Percentiles rank a stretch among this genome's conserved stretches.
These are phyloP conservation scores for Camelina sativa DNA, from an alignment of 345 rosid genomes.

Conservation along the genomic window DNA sequence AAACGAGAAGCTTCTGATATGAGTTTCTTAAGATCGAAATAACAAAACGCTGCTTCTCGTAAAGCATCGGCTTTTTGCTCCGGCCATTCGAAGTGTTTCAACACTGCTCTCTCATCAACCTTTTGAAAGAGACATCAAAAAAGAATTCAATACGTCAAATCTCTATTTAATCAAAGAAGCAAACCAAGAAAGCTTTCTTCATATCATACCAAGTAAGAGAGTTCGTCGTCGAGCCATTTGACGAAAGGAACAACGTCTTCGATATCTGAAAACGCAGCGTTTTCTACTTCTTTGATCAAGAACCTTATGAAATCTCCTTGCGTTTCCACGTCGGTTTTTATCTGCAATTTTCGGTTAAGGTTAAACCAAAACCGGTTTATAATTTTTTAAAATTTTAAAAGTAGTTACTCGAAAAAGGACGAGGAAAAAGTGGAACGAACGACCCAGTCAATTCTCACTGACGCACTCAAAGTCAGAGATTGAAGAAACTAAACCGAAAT, in stretches of 20 bases:
- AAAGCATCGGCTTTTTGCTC: slow-evolving; percentile 90
- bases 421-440: slow-evolving; percentile 32
- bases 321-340: slow-evolving; percentile 92
- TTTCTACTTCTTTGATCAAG: slow-evolving; percentile 87
- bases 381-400: slow-evolving; percentile 13
- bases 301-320: slow-evolving; percentile 94
- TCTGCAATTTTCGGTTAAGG: slow-evolving; percentile 52
- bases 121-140: slow-evolving; percentile 2
- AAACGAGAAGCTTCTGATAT: slow-evolving; percentile 80
- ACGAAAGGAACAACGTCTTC: slow-evolving; percentile 97
- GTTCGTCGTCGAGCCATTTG: slow-evolving; percentile 96
- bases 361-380: slow-evolving; percentile 14
- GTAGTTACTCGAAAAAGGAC: slow-evolving; percentile 14
- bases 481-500: slow-evolving; percentile 21
- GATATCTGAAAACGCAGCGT: slow-evolving; percentile 72
- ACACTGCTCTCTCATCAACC: slow-evolving; percentile 95
- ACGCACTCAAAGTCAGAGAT: slow-evolving; percentile 25
- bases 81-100: slow-evolving; percentile 92
- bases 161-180: too few species aligned
- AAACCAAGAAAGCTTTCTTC: background rate
- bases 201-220: slow-evolving; percentile 70
- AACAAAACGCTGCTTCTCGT: slow-evolving; percentile 95
- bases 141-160: background rate
- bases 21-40: slow-evolving; percentile 83
- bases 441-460: slow-evolving; percentile 40